These are phyloP conservation scores for Claviceps sp. DNA, from an alignment of 2,329 filamentous ascomycete species.

Conservation along the genomic window DNA sequence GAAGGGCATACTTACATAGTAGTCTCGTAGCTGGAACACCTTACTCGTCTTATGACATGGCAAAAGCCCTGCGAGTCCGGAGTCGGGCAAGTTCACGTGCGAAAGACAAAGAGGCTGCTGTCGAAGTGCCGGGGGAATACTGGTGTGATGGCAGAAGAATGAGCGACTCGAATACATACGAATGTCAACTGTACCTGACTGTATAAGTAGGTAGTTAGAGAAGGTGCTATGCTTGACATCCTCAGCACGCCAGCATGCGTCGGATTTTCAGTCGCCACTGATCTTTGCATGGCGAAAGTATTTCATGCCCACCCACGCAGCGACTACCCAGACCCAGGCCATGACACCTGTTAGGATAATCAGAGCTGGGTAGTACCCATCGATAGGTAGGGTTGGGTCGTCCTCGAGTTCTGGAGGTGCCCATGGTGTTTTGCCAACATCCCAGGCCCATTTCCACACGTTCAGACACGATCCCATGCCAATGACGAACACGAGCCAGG, in stretches of 20 bases:
- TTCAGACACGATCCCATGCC: constrained; percentile 94
- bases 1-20: background rate
- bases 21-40: background rate
- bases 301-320: constrained; percentile 98
- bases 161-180: background rate
- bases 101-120: background rate
- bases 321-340: constrained; percentile 97
- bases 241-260: background rate
- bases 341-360: constrained; percentile 90
- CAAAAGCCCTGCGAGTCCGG: background rate
- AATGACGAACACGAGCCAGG: constrained; percentile 91
- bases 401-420: constrained; percentile 91
- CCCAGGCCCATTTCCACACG: constrained; percentile 98
- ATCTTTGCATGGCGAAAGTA: constrained; percentile 98
- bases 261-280: constrained; percentile 36
- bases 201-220: background rate
- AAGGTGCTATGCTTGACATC: background rate
- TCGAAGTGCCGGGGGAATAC: background rate
- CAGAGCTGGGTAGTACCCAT: constrained; percentile 91
- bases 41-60: background rate
- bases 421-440: constrained; percentile 91
- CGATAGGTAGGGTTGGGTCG: constrained; percentile 85
- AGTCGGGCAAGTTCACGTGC: background rate
- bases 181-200: background rate
- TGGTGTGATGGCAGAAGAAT: background rate